A percentile compares a stretch with the other conserved stretches of the same genome.
phyloP scores from a whole-genome alignment of 495 filamentous ascomycete genomes.

The Niebla homalea region DNA sequence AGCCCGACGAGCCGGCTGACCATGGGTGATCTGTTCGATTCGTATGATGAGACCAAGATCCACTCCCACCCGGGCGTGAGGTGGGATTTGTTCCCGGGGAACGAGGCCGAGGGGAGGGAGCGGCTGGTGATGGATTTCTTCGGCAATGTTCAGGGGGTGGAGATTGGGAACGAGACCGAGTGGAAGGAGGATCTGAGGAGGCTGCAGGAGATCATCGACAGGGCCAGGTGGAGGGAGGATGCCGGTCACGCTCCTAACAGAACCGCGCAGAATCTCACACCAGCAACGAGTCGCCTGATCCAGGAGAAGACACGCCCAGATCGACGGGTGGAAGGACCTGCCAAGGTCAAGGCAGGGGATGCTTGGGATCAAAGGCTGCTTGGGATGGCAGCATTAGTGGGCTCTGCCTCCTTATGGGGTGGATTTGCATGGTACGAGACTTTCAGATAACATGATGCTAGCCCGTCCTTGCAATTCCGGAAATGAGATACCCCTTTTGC shows the following conservation, averaged over 20 bases:
- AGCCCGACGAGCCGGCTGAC: constrained; percentile 73
- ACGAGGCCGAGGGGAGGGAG: constrained; percentile 52
- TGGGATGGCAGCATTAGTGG: constrained; percentile 12
- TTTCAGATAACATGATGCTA: background rate
- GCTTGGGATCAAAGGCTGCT: constrained; percentile 14
- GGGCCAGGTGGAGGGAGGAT: constrained; percentile 6
- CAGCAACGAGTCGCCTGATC: background rate
- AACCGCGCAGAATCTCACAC: background rate
- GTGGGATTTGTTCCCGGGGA: constrained; percentile 82
- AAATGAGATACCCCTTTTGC: no score
- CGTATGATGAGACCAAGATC: constrained; percentile 87
- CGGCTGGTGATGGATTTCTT: constrained; percentile 91
- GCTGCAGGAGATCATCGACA: constrained; percentile 12
- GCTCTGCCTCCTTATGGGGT: constrained; percentile 17
- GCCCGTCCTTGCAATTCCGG: no score
- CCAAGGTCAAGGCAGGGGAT: constrained; percentile 12
- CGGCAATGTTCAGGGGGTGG: constrained; percentile 71
- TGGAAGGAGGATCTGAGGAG: constrained; percentile 56
- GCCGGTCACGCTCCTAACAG: background rate
- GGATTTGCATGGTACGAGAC: constrained; percentile 16
- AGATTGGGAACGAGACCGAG: constrained; percentile 36
- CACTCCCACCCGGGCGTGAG: constrained; percentile 83
- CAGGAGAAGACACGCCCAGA: no score
- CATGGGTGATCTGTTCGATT: constrained; percentile 87
- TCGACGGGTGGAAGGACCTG: constrained; percentile 2